Conservation (phyloP, 805 yeast genomes). For the Alloascoidea hylecoeti region DNA sequence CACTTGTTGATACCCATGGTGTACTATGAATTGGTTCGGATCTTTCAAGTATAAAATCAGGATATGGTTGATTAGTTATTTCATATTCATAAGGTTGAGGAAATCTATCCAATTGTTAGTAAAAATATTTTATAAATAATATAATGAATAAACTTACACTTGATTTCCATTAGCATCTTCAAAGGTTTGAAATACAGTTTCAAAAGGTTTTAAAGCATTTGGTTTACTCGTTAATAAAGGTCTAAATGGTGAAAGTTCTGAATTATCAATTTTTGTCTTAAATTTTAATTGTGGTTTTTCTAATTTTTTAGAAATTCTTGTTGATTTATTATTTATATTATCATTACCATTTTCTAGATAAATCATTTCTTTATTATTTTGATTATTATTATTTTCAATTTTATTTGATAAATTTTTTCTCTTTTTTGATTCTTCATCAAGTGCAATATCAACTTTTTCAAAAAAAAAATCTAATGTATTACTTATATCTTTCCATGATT, state of each 20-base stretch:
- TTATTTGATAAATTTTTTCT: too few relatives aligned
- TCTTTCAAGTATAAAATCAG: constrained; percentile 33
- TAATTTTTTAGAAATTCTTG: constrained; percentile 14
- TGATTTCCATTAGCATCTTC: constrained; percentile 15
- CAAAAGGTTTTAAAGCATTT: constrained; percentile 40
- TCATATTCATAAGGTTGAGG: constrained; percentile 74
- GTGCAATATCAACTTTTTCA: constrained; percentile 62
- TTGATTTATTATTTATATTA: constrained; percentile 10
- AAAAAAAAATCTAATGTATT: constrained; percentile 53
- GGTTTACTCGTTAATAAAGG: constrained; percentile 70
- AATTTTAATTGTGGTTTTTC: constrained; percentile 63
- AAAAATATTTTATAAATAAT: neutral
- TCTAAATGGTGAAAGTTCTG: constrained; percentile 56
- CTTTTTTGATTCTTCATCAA: constrained; percentile 28
- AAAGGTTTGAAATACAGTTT: constrained; percentile 28
- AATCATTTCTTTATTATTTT: constrained; percentile 1
- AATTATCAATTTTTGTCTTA: constrained; percentile 45
- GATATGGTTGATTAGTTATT: constrained; percentile 57
- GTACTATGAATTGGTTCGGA: constrained; percentile 34
- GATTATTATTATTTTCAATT: constrained; percentile 5
- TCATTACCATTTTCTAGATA: constrained; percentile 29
- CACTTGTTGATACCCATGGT: constrained; percentile 52
- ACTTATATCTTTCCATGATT: constrained; percentile 49
- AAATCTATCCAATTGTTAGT: constrained; percentile 23
- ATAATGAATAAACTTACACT: constrained; percentile 26